phyloP scores from a whole-genome alignment of 2,329 filamentous ascomycete species.

The Ophiostoma sp. region DNA sequence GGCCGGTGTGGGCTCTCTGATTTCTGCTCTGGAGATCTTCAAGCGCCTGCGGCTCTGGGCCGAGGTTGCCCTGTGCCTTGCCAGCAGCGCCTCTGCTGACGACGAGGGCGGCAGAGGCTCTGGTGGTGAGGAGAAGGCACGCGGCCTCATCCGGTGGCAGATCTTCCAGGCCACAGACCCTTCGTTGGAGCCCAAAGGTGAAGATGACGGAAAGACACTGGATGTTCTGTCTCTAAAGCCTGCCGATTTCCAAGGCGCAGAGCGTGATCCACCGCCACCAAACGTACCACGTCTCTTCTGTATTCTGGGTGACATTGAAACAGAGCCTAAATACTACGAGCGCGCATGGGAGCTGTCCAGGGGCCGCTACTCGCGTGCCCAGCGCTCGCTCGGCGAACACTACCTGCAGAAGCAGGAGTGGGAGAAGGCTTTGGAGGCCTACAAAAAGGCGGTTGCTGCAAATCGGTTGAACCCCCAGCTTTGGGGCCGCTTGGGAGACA shows the following conservation, averaged over 20 bases:
- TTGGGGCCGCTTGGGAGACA: constrained; percentile 89
- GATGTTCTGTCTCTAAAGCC: constrained; percentile 54
- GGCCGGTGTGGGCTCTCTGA: constrained; percentile 78
- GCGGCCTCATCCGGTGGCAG: constrained; percentile 67
- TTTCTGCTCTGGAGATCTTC: constrained; percentile 92
- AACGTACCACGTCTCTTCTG: constrained; percentile 87
- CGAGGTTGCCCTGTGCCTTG: constrained; percentile 86
- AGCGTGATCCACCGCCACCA: constrained; percentile 63
- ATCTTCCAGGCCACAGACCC: constrained; percentile 62
- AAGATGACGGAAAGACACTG: constrained; percentile 48
- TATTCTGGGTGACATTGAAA: constrained; percentile 85
- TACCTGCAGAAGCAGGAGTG: constrained; percentile 64
- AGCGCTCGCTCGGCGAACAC: constrained; percentile 77
- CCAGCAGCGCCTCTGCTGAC: constrained; percentile 54
- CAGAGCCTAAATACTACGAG: constrained; percentile 67
- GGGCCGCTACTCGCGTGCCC: constrained; percentile 74
- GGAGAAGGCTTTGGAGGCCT: constrained; percentile 67
- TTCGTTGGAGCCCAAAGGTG: constrained; percentile 30
- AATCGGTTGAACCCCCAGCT: constrained; percentile 76
- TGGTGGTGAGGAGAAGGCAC: constrained; percentile 72
- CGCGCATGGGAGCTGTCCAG: constrained; percentile 84
- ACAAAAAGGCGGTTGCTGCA: constrained; percentile 67
- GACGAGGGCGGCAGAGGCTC: constrained; percentile 50
- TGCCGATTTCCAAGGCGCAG: constrained; percentile 53
- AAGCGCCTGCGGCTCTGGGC: constrained; percentile 90